Conservation (phyloP, 495 filamentous ascomycete genomes). For the Margaritispora aquatica region DNA sequence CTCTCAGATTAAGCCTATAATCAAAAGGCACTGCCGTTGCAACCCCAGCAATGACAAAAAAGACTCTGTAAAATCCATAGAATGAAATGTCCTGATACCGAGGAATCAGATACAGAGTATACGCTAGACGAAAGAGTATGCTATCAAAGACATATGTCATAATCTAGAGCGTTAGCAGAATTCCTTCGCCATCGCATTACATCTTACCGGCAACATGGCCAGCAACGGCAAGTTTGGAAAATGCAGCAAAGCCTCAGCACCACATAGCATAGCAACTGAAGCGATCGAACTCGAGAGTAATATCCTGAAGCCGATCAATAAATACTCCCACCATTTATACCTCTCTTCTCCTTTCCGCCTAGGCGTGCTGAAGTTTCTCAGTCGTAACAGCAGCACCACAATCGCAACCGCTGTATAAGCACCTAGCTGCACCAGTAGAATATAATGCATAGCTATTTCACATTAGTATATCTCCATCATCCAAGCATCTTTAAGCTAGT, state of each 20-base stretch:
- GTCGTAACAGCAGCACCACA: not conserved
- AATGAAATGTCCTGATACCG: not conserved
- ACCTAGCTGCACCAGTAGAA: conserved; percentile 10
- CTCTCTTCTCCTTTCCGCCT: conserved; percentile 5
- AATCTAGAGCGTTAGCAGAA: conserved; percentile 9
- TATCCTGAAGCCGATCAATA: conserved; percentile 8
- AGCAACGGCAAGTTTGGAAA: conserved; percentile 15
- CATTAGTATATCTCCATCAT: not conserved
- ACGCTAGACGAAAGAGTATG: conserved; percentile 9
- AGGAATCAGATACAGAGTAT: conserved; percentile 4
- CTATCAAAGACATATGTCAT: conserved; percentile 20
- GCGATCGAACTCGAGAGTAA: conserved; percentile 2
- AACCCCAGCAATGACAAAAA: not conserved
- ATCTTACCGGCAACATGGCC: conserved; percentile 17
- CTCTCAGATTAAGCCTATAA: conserved; percentile 12
- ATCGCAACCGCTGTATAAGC: conserved; percentile 9
- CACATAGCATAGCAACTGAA: conserved; percentile 13
- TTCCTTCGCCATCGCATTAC: too few species aligned
- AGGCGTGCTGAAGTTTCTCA: conserved; percentile 2
- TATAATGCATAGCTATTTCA: conserved; percentile 15
- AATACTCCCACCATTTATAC: conserved; percentile 4
- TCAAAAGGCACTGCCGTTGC: conserved; percentile 2
- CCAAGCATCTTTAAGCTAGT: not conserved
- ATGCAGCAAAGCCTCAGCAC: conserved; percentile 10
- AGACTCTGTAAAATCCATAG: conserved; percentile 1